phyloP scores from a whole-genome alignment of 192 early-diverging fungal species.

The Gorgonomyces haynaldii region DNA sequence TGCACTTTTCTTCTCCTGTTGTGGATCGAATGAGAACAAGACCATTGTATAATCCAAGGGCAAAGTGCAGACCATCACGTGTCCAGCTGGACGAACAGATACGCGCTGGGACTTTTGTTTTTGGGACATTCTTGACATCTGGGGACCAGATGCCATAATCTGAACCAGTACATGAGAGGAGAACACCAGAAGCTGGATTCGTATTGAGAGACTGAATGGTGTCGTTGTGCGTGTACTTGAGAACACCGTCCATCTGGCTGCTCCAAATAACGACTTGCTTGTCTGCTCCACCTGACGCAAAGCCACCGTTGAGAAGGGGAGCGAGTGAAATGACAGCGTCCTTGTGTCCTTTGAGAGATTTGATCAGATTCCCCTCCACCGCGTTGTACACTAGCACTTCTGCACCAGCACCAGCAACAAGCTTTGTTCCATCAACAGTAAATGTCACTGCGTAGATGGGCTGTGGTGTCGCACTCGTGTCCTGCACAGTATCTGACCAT shows the following conservation, averaged over 20 bases:
- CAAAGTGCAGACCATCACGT: constrained; percentile 43
- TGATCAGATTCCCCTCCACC: constrained; percentile 36
- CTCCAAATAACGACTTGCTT: constrained; percentile 54
- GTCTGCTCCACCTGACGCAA: constrained; percentile 48
- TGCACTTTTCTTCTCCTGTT: constrained; percentile 40
- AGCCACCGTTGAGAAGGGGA: constrained; percentile 16
- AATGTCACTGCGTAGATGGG: constrained; percentile 43
- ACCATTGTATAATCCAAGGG: constrained; percentile 46
- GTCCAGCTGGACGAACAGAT: constrained; percentile 40
- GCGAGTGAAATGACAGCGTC: constrained; percentile 29
- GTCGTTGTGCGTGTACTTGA: constrained; percentile 48
- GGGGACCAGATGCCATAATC: constrained; percentile 51
- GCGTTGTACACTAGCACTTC: constrained; percentile 46
- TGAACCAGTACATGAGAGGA: constrained; percentile 35
- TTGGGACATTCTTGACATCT: constrained; percentile 40
- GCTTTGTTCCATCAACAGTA: constrained; percentile 31
- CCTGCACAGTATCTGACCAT: constrained; percentile 19
- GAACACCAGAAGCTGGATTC: constrained; percentile 35
- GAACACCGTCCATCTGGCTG: constrained; percentile 31
- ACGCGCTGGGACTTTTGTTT: constrained; percentile 39
- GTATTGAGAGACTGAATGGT: constrained; percentile 36
- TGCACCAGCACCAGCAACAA: constrained; percentile 34
- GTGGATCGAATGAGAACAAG: constrained; percentile 37
- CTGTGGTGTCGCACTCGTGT: constrained; percentile 27
- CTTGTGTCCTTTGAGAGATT: constrained; percentile 43